Conservation (phyloP, 352 stramenopile genomes). For the Phytopythium boreale region DNA sequence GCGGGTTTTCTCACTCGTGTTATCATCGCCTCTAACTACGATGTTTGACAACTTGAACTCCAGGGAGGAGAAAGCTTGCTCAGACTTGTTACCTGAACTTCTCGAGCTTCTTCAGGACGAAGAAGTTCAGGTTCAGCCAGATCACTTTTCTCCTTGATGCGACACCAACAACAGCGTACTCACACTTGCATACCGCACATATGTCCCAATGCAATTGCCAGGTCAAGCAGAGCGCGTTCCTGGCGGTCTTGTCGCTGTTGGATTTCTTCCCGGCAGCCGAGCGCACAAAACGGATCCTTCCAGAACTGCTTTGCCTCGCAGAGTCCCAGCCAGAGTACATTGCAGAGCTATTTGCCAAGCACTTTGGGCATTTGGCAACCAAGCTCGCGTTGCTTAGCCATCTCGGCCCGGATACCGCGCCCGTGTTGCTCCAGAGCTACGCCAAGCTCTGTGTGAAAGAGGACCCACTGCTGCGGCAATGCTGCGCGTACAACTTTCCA, state of each 20-base stretch:
- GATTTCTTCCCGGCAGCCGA: constrained; percentile 67
- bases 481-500: constrained; percentile 79
- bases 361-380: constrained; percentile 57
- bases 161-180: not conserved
- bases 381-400: constrained; percentile 63
- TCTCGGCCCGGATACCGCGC: constrained; percentile 44
- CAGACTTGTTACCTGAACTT: constrained; percentile 66
- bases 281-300: constrained; percentile 60
- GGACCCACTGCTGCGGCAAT: constrained; percentile 55
- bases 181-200: not conserved
- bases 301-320: constrained; percentile 54
- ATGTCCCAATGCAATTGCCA: constrained; percentile 10
- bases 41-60: not conserved
- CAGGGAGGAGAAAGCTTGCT: constrained; percentile 62
- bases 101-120: constrained; percentile 80
- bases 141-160: not conserved
- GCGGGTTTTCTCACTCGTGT: not conserved
- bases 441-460: constrained; percentile 54
- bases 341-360: constrained; percentile 38
- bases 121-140: constrained; percentile 59
- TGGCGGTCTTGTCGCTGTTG: constrained; percentile 64
- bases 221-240: constrained; percentile 78
- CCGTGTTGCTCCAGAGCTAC: constrained; percentile 60
- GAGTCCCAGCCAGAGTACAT: constrained; percentile 65
- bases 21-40: not conserved